Base-by-base conservation (phyloP, 257 asterid genomes). In the Echites panduratus region DNA sequence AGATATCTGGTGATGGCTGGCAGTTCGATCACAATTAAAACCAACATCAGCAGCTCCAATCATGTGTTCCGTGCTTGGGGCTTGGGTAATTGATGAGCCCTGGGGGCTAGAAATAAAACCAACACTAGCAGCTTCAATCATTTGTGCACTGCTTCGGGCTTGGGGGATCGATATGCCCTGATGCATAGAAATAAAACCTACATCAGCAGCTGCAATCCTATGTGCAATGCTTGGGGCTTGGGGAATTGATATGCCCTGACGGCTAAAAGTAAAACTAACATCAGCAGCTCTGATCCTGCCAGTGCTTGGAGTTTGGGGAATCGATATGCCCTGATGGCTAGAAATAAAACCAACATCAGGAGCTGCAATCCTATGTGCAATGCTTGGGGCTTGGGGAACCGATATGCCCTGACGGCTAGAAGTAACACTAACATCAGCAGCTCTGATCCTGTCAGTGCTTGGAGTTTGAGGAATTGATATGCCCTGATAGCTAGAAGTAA, bases 331-430 rank as follows among this genome's bases (percentile, higher is more conserved):
- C 52, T 17, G 59, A 38, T 59, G 59, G 48, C 20, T 14, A 72
- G n/a, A 9, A 59, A 61, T 26, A 54, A 68, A 43, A 26, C 35
- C 65, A 41, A 9, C 57, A 65, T 67, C 38, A 70, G 56, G 32
- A 63, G 68, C 68, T 63, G 27, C 48, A 19, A 17, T 35, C 22
- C 45, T 35, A 8, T 20, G 38, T 22, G n/a, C 50, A 0, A 20
- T 10, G 11, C n/a, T 26, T 68, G 78, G 72, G 5, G 16, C 69
- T 22, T 27, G 73, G 27, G 75, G 68, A 62, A 71, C 58, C 35
- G 63, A 19, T 29, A 13, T 17, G 38, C 48, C 40, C 47, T 40
- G 61, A 24, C n/a, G 14, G 14, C 14, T 32, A 52, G 56, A 67
- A 44, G 45, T 20, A 54, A n/a, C n/a, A 54, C 61, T 27, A 56